Base-by-base conservation (phyloP, 2,329 filamentous ascomycete species). In the Stemphylium lycopersici region DNA sequence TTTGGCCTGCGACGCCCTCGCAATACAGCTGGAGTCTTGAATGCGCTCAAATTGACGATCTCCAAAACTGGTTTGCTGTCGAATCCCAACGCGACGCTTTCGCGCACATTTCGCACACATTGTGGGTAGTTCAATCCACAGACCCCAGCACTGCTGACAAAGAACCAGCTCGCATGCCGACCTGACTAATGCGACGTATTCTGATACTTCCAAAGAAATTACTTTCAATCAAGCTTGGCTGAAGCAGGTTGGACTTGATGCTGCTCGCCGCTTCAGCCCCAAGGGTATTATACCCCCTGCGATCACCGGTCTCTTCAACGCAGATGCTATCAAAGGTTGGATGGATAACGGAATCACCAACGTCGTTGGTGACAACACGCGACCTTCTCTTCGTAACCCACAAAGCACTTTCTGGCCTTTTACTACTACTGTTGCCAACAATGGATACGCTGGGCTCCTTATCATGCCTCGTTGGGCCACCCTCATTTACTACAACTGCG, bases 401-500 rank as follows among this genome's bases (percentile, higher is more conserved):
- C 60, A 81, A 51, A 85, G 79, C 73, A 55, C 71, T 12, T 84
- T 82, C 72, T 86, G 83, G 79, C 82, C 84, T 0, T 77, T 83
- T 32, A 83, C 80, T 44, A 83, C 79, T 43, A 85, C 75, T 3
- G 77, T 80, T 0, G 77, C 70, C 0, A 65, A 58, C 10, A 84
- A 87, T 61, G 84, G 84, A 0, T 84, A 81, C 59, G 80, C 73
- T 37, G 84, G 85, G 1, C 76, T 86, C 36, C 79, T 79, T 53
- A 78, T 87, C 44, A 81, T 84, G 65, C 84, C 83, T 4, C 82
- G 85, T 40, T 87, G 81, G 81, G 82, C 84, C 1, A 84, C 83
- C 3, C 80, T 82, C 37, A 87, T 87, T 56, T 87, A 87, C 75
- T 87, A 84, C 77, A 86, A 87, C 73, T 87, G 85, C 69, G 81